Evolutionary conservation across 2,329 filamentous ascomycete genomes (phyloP), one percentile per base, ranked within the genome.

Genomic region (Paecilomyces dactylethromorphus): DNA sequence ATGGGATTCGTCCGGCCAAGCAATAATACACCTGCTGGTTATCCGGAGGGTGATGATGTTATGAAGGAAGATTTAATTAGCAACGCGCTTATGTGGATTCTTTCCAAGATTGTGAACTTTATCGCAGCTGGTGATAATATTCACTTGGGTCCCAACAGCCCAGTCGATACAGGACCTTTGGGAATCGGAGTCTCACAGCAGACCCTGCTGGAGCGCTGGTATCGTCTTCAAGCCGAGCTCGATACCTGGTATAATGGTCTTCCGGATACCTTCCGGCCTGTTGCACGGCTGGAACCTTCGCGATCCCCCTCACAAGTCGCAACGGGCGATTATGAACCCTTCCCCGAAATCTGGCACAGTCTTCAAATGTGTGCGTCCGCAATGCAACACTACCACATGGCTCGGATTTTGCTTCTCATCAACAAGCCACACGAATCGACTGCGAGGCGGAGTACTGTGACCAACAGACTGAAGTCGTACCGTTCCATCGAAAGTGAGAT

Each of bases 21-120:
- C 71, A 82, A 63, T 69, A 71, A 57, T 71, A 63, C 61, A 49
- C 59, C 63, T 1, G 60, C 67, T 7, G 68, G 69, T 18, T 74
- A 72, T 54, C 64, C 69, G 1, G 73, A 74, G 53, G 71, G 65
- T n/a, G 71, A 74, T 49, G 70, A 70, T 15, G 61, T 79, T 11
- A 85, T 86, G 78, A 79, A 80, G 58, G 85, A 88, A 70, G 86
- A 88, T 61, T 78, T 86, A 60, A 83, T 86, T 56, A 83, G 81
- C 49, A 88, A 89, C 64, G 82, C 83, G 0, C 69, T 89, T 3
- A 81, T 87, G 5, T 89, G 85, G 85, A 79, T 89, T 8, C 77
- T 86, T 59, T 82, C 84, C 6, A 88, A 88, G 64, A 81, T 88
- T 3, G 81, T 87, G 56, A 88, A 89, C 66, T 87, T 83, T 66